phyloP scores from a whole-genome alignment of 176 grass and related monocot genomes.

The Paspalum vaginatum region DNA sequence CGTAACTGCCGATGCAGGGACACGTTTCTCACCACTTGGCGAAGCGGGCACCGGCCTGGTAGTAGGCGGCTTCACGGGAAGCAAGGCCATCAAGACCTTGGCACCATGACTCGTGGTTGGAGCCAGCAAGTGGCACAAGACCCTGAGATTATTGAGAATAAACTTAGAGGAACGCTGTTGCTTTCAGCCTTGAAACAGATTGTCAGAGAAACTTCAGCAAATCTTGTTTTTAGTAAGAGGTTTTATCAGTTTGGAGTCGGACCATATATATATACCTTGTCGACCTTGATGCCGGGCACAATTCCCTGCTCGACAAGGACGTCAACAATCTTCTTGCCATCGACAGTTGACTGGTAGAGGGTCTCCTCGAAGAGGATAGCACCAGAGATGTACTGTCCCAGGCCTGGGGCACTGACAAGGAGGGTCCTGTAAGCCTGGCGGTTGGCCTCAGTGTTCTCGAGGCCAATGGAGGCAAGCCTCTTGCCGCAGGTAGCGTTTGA shows the following conservation, averaged over 20 bases:
- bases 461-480: slow-evolving; percentile 88
- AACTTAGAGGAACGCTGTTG: slow-evolving; percentile 6
- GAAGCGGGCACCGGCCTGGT: slow-evolving; percentile 94
- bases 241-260: slow-evolving; percentile 10
- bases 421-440: slow-evolving; percentile 96
- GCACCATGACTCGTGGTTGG: slow-evolving; percentile 97
- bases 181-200: background rate
- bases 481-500: slow-evolving; percentile 97
- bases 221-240: background rate
- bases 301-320: slow-evolving; percentile 81
- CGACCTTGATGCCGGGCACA: slow-evolving; percentile 95
- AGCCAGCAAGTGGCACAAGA: slow-evolving; percentile 91
- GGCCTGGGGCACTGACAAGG: slow-evolving; percentile 64
- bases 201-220: background rate
- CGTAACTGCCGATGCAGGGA: background rate
- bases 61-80: slow-evolving; percentile 92
- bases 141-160: slow-evolving; percentile 58
- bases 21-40: slow-evolving; percentile 84
- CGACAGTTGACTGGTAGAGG: slow-evolving; percentile 91
- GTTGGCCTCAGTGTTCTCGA: slow-evolving; percentile 99
- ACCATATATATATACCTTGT: slow-evolving; percentile 75
- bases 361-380: slow-evolving; percentile 99
- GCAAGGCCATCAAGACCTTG: slow-evolving; percentile 98
- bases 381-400: slow-evolving; percentile 95
- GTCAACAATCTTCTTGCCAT: slow-evolving; percentile 99